Evolutionary conservation across 805 yeast species (phyloP).

Genomic region (Saccharomyces kudriavzevii): DNA sequence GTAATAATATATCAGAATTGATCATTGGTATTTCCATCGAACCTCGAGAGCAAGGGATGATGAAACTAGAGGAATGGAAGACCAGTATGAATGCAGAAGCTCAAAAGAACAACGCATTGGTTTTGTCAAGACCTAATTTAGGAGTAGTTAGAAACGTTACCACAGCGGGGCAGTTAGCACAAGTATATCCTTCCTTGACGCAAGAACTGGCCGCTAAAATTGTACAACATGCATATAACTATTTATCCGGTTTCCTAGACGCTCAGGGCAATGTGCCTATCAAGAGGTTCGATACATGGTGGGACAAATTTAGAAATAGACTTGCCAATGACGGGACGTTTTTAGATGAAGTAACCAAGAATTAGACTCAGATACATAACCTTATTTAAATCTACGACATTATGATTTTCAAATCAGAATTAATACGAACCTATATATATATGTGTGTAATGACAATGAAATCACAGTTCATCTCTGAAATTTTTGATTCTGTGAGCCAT

Average conservation of each 20-base stretch:
- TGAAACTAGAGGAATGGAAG: slow-evolving; percentile 42
- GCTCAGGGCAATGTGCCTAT: slow-evolving; percentile 73
- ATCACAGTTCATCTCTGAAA: slow-evolving; percentile 7
- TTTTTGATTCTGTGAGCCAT: slow-evolving; percentile 54
- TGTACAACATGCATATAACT: slow-evolving; percentile 88
- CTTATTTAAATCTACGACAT: neutral
- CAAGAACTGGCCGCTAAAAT: slow-evolving; percentile 76
- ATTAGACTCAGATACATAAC: neutral
- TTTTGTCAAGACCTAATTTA: slow-evolving; percentile 24
- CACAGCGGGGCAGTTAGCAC: slow-evolving; percentile 27
- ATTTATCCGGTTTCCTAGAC: slow-evolving; percentile 79
- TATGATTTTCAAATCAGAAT: neutral
- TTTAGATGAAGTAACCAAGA: slow-evolving; percentile 42
- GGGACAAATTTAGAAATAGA: slow-evolving; percentile 79
- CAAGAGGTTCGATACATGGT: slow-evolving; percentile 86
- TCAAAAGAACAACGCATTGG: slow-evolving; percentile 15
- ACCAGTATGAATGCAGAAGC: slow-evolving; percentile 12
- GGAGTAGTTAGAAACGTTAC: slow-evolving; percentile 13
- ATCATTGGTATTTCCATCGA: slow-evolving; percentile 88
- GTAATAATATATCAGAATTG: slow-evolving; percentile 32
- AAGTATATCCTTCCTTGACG: slow-evolving; percentile 36
- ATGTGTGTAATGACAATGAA: neutral
- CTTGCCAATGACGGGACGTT: slow-evolving; percentile 76
- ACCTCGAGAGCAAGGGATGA: slow-evolving; percentile 58
- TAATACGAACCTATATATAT: neutral